Base-by-base conservation (phyloP, 768 basidiomycete genomes). In the Tylopilus sp. region DNA sequence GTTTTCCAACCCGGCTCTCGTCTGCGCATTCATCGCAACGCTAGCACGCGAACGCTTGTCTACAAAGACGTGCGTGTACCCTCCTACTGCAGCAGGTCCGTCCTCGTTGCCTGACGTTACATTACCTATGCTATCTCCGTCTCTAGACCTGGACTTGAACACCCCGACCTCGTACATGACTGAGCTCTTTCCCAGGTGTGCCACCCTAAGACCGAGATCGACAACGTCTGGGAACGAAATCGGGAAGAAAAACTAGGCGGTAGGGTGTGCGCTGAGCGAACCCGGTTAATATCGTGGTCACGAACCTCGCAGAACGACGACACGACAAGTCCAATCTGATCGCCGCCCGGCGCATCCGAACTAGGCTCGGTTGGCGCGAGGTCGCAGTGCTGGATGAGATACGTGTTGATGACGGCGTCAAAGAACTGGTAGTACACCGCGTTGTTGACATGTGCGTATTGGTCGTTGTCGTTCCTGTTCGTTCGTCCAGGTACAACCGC, bases 391-490 rank as follows among this genome's bases (percentile, higher is more conserved):
- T 79, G 71, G 33, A 89, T 82, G 54, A 91, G 81, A 67, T 88
- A 92, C 9, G 85, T 78, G 65, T 91, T 92, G 67, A 91, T 73
- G 60, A 90, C 73, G 5, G 88, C 88, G 69, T 91, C 90, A 69
- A 91, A 88, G 50, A 88, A 75, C 60, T 87, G 86, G 62, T 88
- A 87, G 68, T 90, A 92, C 15, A 89, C 71, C 0, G 85, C 76
- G 67, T 91, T 92, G 70, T 91, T 91, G 61, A 91, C 72, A 54
- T 91, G 89, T 12, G 79, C 76, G 62, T 91, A 91, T 59, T 90
- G 88, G 73, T 91, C 89, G 60, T 91, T 91, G 75, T 91, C 89
- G 58, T 79, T 87, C 89, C 89, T 91, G 56, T n/a, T 23, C n/a
- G 9, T 40, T 17, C 41, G n/a, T 35, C 35, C 2, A 35, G 33